Evolutionary conservation across 2,329 filamentous ascomycete genomes (phyloP), one percentile per base, ranked within the genome.

Genomic region (Calonectria hongkongensis): DNA sequence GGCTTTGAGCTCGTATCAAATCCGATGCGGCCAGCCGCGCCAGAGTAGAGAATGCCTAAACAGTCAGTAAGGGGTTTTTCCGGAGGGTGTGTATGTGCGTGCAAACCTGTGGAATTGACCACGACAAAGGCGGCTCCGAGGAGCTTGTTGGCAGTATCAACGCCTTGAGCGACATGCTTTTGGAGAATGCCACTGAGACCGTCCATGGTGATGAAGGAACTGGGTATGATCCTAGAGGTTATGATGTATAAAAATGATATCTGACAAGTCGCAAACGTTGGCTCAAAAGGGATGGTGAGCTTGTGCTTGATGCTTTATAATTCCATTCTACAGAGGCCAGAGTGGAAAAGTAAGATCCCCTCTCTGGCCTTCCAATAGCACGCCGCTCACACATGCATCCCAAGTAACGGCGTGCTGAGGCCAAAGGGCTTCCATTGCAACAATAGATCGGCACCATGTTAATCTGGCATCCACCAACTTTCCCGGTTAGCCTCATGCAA

Each of bases 111-210:
- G 65, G 79, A 77, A 71, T 83, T 74, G 5, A 82, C 79, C 8
- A 84, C 82, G 10, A 82, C 73, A 64, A 85, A 85, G 3, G 84
- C 80, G 1, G 82, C 84, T 30, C 84, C 84, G 4, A 84, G 81
- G 18, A 85, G 71, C 75, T 83, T 84, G 47, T 81, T 76, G 2
- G 73, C 77, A 7, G 81, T 81, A 30, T 84, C 79, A 2, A 79
- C 72, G 9, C 74, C 80, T 18, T 76, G 50, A 41, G 81, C 79
- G 21, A 82, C 79, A 68, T 83, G 77, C 15, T 79, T 75, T 27
- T 76, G 62, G 8, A 85, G 76, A 28, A 85, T 82, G 8, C 76
- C 73, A 56, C 77, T 70, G 33, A 84, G 70, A 27, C 70, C 79
- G 36, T 81, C 77, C 81, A 82, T 83, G 33, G 8, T 43, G 33